Conservation (phyloP, 2,329 filamentous ascomycete genomes). For the Aureobasidium sp. region DNA sequence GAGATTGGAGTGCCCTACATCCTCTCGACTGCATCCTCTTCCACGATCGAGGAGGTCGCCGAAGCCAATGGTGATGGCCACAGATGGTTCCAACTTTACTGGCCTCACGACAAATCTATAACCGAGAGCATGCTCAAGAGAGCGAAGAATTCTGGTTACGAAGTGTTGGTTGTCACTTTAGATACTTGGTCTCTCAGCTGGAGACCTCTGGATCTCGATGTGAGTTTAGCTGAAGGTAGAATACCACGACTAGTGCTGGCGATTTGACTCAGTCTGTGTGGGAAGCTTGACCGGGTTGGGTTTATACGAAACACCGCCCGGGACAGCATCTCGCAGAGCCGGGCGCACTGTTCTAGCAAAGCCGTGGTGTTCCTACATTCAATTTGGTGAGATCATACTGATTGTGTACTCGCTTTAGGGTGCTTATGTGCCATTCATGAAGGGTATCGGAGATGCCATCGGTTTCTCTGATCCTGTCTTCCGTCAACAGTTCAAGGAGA, state of each 20-base stretch:
- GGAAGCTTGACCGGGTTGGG: neutral
- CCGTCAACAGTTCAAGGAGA: constrained; percentile 46
- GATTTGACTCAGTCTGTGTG: neutral
- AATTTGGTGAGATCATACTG: neutral
- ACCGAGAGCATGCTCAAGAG: constrained; percentile 55
- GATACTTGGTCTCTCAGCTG: constrained; percentile 64
- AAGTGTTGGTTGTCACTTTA: constrained; percentile 61
- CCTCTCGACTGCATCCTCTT: constrained; percentile 56
- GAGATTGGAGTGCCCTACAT: constrained; percentile 57
- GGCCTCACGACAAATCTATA: constrained; percentile 57
- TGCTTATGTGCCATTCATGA: neutral
- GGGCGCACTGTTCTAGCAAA: neutral
- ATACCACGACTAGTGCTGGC: neutral
- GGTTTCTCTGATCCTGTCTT: constrained; percentile 63
- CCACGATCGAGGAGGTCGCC: constrained; percentile 59
- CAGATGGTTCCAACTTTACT: constrained; percentile 70
- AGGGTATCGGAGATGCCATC: constrained; percentile 46
- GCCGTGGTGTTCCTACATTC: neutral
- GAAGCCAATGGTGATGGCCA: constrained; percentile 42
- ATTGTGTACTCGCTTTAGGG: neutral
- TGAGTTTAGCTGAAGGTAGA: neutral
- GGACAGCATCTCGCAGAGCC: neutral
- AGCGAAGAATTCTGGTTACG: constrained; percentile 54
- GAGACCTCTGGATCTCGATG: constrained; percentile 43
- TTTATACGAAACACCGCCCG: neutral